Percentiles rank a stretch among this genome's conserved stretches.
Conservation (phyloP, 495 filamentous ascomycete species). For the Aspergillus sclerotioniger region DNA sequence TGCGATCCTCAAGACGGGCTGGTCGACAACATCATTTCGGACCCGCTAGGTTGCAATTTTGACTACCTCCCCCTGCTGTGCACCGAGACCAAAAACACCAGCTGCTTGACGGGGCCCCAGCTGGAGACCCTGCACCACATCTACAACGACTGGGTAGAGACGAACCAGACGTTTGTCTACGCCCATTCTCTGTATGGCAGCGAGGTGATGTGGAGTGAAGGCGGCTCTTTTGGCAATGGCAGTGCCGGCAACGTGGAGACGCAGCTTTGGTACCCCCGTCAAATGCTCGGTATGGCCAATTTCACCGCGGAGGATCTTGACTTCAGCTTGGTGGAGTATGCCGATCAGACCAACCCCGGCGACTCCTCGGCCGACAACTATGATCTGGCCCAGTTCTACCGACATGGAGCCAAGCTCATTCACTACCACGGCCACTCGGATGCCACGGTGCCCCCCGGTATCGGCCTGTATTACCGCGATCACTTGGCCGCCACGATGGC, state of each 20-base stretch:
- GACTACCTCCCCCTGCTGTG: not conserved
- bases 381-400: constrained; percentile 31
- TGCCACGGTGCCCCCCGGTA: constrained; percentile 15
- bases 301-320: not conserved
- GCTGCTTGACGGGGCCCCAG: not conserved
- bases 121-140: not conserved
- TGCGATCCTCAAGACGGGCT: constrained; percentile 14
- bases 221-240: not conserved
- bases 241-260: not conserved
- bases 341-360: not conserved
- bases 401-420: constrained; percentile 41
- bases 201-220: not conserved
- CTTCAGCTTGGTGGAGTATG: not conserved
- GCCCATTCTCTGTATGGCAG: not conserved
- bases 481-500: constrained; percentile 9
- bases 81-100: not conserved
- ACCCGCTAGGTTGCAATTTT: not conserved
- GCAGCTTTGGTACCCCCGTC: not conserved
- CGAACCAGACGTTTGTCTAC: not conserved
- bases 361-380: constrained; percentile 11
- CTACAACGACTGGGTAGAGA: not conserved
- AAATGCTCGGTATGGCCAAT: not conserved
- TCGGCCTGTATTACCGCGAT: constrained; percentile 13
- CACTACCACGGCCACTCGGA: constrained; percentile 38
- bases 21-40: not conserved